Base-by-base conservation (phyloP, 176 grass and related monocot species). In the Bromus sterilis region DNA sequence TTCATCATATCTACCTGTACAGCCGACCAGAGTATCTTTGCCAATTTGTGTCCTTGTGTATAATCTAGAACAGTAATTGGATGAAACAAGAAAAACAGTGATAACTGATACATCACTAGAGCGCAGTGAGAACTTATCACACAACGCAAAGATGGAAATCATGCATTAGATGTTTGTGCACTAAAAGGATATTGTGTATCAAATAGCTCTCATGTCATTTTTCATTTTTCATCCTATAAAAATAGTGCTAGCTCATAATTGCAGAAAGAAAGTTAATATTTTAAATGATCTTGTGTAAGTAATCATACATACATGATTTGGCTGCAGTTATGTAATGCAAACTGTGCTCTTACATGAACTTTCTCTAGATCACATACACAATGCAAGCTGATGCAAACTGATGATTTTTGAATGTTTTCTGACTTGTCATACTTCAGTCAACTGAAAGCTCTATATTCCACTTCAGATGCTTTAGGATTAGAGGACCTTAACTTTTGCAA, bases 11-110 rank as follows among this genome's bases (percentile, higher is more conserved):
- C 4, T 46, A 46, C 16, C 43, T 5, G 43, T 16, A 46, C 4
- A 16, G 43, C 43, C 36, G n/a, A 58, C 18, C 74, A 15, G 74
- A 78, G 66, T 85, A 78, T 59, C 62, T 56, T 53, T 66, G 66
- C 58, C 67, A 46, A 72, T 31, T 40, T 81, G 24, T 56, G 26
- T 42, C 78, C 34, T 82, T 44, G 6, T 32, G 46, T 67, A 84
- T 68, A 67, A 84, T 84, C 74, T 86, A 41, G 9, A 36, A 66
- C 6, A 44, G 34, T 33, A 71, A 26, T 58, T 79, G n/a, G 36
- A 20, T 14, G 40, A 80, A 83, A 64, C 34, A 78, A 64, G 25
- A 79, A 42, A 42, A 42, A 40, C 28, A 80, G 14, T 41, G 14
- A 69, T 4, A 74, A 44, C n/a, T 30, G 67, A 67, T 23, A 4